These are phyloP conservation scores for Colletotrichum sp. DNA, from an alignment of 2,329 filamentous ascomycete genomes.

Conservation along the genomic window DNA sequence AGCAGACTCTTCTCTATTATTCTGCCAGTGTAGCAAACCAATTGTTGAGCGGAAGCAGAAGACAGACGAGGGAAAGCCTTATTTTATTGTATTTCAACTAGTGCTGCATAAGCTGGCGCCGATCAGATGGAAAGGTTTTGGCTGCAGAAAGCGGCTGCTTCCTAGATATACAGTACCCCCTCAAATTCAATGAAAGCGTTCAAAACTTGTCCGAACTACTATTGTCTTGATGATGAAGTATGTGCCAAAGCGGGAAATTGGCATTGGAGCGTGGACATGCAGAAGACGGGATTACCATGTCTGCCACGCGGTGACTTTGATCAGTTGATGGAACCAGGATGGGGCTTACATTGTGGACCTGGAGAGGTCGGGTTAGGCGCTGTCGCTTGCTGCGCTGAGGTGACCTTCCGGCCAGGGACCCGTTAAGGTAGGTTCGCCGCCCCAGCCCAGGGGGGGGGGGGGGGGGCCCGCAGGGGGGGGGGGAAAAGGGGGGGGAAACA, in stretches of 20 bases:
- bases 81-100: constrained; percentile 9
- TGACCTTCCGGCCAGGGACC: neutral
- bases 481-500: too few species aligned
- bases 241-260: neutral
- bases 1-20: constrained; percentile 14
- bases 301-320: neutral
- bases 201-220: neutral
- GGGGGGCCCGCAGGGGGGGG: too few species aligned
- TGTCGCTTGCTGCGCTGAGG: neutral
- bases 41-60: neutral
- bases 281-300: constrained; percentile 15
- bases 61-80: neutral
- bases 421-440: constrained; percentile 20
- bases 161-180: constrained; percentile 18
- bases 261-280: neutral
- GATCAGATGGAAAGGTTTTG: neutral
- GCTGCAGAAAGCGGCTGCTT: constrained; percentile 15
- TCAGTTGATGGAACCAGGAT: neutral
- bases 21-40: constrained; percentile 5
- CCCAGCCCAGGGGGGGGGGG: neutral
- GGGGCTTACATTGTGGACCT: neutral
- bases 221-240: neutral
- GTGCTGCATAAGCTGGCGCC: constrained; percentile 17
- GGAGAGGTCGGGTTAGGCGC: neutral
- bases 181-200: constrained; percentile 12